These are phyloP conservation scores for Ricinus communis DNA, from an alignment of 345 rosid species.

Conservation along the genomic window DNA sequence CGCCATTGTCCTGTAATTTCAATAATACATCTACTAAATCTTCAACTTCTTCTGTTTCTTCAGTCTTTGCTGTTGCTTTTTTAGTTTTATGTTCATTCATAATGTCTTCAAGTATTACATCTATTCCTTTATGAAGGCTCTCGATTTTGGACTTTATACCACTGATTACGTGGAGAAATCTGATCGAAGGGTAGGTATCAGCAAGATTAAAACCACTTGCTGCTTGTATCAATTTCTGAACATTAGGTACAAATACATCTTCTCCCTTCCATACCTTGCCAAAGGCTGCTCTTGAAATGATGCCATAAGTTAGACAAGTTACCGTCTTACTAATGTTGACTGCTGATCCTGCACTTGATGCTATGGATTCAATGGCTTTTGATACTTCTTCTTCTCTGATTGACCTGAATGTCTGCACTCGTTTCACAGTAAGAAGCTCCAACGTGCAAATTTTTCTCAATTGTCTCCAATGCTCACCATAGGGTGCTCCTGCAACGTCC, in stretches of 20 bases:
- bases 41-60: background rate
- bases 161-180: background rate
- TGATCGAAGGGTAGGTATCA: background rate
- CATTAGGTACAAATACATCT: background rate
- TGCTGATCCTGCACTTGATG: background rate
- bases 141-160: background rate
- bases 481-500: background rate
- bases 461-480: slow-evolving; percentile 1
- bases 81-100: background rate
- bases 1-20: background rate
- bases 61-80: background rate
- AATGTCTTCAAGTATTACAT: background rate
- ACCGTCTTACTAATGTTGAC: background rate
- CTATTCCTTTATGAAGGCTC: background rate
- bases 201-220: background rate
- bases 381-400: slow-evolving; percentile 15
- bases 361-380: background rate
- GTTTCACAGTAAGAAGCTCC: slow-evolving; percentile 1
- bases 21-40: slow-evolving; percentile 5
- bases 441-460: background rate
- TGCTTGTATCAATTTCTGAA: background rate
- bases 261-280: background rate
- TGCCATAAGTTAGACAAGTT: background rate
- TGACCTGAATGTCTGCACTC: background rate
- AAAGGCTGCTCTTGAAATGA: background rate